A percentile compares a stretch with the other conserved stretches of the same genome.
Evolutionary conservation across 2,329 filamentous ascomycete genomes (phyloP).

Genomic region (Fusarium penzigii): DNA sequence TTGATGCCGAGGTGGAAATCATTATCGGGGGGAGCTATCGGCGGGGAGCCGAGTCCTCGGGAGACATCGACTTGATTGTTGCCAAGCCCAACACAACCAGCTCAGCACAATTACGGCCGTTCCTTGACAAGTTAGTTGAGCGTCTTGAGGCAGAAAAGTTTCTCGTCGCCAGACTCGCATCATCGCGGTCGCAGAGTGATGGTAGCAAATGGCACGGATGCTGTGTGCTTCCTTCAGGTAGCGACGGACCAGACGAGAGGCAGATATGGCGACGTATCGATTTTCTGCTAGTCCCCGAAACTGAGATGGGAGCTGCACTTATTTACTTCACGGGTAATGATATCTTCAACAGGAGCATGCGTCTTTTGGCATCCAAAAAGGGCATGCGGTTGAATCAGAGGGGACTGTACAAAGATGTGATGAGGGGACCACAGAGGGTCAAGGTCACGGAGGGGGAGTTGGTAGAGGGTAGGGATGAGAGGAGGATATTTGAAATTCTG

Average conservation of each 20-base stretch:
- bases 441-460: conserved; percentile 69
- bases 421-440: conserved; percentile 56
- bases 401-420: conserved; percentile 73
- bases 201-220: conserved; percentile 90
- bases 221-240: conserved; percentile 62
- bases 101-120: conserved; percentile 57
- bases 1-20: conserved; percentile 67
- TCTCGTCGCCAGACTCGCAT: conserved; percentile 69
- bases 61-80: conserved; percentile 85
- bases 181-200: conserved; percentile 44
- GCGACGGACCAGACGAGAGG: conserved; percentile 34
- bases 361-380: conserved; percentile 77
- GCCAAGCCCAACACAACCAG: conserved; percentile 63
- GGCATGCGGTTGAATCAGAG: conserved; percentile 83
- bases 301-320: conserved; percentile 79
- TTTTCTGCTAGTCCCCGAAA: conserved; percentile 77
- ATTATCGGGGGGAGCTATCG: conserved; percentile 85
- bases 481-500: conserved; percentile 76
- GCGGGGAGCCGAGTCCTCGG: conserved; percentile 70
- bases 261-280: conserved; percentile 79
- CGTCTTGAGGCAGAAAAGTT: conserved; percentile 63
- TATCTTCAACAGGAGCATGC: conserved; percentile 86
- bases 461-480: conserved; percentile 75
- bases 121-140: conserved; percentile 65
- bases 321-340: conserved; percentile 98